Evolutionary conservation across 345 rosid species (phyloP).

Genomic region (Eutrema yunnanense): DNA sequence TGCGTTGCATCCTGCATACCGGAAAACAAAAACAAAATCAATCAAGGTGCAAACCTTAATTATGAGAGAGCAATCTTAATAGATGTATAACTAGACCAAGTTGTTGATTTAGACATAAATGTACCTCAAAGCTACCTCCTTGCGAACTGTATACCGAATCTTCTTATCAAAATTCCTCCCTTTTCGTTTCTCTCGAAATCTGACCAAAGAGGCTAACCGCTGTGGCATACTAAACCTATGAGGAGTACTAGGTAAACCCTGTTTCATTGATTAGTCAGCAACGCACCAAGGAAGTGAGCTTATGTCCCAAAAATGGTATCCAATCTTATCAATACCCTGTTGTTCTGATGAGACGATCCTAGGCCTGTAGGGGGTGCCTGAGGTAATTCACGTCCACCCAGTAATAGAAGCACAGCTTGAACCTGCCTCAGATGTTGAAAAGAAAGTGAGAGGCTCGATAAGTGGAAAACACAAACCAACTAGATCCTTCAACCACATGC

Average conservation of each 20-base stretch:
- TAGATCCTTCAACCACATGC: neutral
- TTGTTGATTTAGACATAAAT: neutral
- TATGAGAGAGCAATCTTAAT: neutral
- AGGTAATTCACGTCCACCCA: conserved; percentile 58
- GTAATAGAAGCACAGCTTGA: conserved; percentile 56
- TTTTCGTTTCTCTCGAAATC: conserved; percentile 62
- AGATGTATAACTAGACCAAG: neutral
- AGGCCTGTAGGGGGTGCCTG: conserved; percentile 28
- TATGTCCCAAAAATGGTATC: neutral
- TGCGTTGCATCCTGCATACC: conserved; percentile 53
- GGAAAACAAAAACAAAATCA: neutral
- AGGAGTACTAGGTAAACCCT: conserved; percentile 52
- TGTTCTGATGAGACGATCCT: conserved; percentile 35
- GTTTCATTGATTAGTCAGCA: conserved; percentile 22
- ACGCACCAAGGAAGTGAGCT: neutral
- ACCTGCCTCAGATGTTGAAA: conserved; percentile 32
- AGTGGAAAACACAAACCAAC: neutral
- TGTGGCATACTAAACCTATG: conserved; percentile 56
- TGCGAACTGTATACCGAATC: conserved; percentile 59
- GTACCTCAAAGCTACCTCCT: conserved; percentile 68
- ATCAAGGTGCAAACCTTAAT: neutral
- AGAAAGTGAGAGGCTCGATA: neutral
- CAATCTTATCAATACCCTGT: conserved; percentile 22
- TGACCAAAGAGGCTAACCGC: conserved; percentile 51
- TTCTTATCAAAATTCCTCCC: conserved; percentile 64